Evolutionary conservation across 768 basidiomycete genomes (phyloP), one percentile per base, ranked within the genome.

Genomic region (Phylloporus arenicola): DNA sequence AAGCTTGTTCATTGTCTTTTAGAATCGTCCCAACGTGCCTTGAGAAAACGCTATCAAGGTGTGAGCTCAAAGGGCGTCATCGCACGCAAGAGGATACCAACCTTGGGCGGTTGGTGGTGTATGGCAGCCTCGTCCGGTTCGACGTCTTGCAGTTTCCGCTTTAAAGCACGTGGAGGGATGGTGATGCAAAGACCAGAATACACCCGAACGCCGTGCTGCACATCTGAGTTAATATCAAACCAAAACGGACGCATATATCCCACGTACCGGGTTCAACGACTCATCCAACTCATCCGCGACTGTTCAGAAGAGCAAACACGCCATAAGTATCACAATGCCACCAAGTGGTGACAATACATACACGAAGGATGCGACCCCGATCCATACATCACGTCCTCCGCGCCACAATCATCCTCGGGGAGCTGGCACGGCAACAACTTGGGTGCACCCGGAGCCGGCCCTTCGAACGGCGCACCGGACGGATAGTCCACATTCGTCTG

Each of bases 151-250:
- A 57, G 25, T 43, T 68, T 68, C 2, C 64, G 59, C 42, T 66
- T 65, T 39, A 43, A 25, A 33, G n/a, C 4, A 27, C 55, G 53
- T 1, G 55, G 49, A 4, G 60, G 67, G 22, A 64, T 38, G 22
- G 54, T 62, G 34, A 68, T 64, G 12, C 56, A 52, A 24, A 68
- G 56, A 7, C 57, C 67, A 30, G 64, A 53, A 24, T 37, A 53
- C 12, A 40, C 27, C 13, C 6, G 33, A 1, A 47, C 17, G 16
- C 63, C 64, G 1, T 50, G 6, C 7, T 42, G 8, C 14, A 20
- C 14, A 19, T 3, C 20, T 6, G 17, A 11, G 47, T 58, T 31
- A 51, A 50, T 8, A 51, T 2, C 24, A 22, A 27, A 12, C 14
- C 41, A 9, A 11, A 22, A 40, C 3, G 17, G 24, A 4, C 24